A percentile compares a stretch with the other conserved stretches of the same genome.
Evolutionary conservation across 202 grass and related monocot species (phyloP).

Genomic region (Schoenoplectus triqueter): DNA sequence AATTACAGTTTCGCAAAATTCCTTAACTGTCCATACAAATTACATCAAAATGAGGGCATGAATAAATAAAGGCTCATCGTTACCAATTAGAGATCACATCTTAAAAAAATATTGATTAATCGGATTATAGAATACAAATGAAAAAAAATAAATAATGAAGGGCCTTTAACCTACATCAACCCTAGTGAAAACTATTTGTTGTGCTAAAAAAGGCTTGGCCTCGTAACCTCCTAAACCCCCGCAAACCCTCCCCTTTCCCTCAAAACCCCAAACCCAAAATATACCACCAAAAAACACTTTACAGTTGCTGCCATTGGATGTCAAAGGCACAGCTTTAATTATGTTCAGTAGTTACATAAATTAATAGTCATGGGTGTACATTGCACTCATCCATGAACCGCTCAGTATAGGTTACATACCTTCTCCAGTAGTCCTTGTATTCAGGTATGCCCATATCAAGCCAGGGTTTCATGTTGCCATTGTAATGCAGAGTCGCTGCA

Average conservation of each 20-base stretch:
- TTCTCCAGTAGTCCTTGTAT: constrained; percentile 84
- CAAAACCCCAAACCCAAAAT: neutral
- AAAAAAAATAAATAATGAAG: constrained; percentile 39
- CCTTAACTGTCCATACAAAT: constrained; percentile 7
- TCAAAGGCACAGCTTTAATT: neutral
- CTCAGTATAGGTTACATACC: constrained; percentile 66
- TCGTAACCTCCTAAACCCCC: neutral
- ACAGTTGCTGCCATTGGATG: constrained; percentile 9
- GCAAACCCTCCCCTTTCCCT: neutral
- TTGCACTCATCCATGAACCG: constrained; percentile 89
- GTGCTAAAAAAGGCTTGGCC: neutral
- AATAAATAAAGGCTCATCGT: constrained; percentile 8
- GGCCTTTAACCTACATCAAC: constrained; percentile 38
- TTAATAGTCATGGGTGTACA: constrained; percentile 55
- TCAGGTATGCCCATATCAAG: constrained; percentile 82
- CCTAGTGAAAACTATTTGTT: constrained; percentile 26
- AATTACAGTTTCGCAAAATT: neutral
- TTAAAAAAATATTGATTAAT: constrained; percentile 35
- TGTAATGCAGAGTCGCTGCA: constrained; percentile 76
- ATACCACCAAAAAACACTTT: constrained; percentile 30
- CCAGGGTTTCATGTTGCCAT: constrained; percentile 99
- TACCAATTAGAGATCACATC: constrained; percentile 25
- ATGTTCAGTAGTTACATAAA: constrained; percentile 29
- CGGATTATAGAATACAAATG: constrained; percentile 33
- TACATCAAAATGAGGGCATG: constrained; percentile 1